Evolutionary conservation across 768 basidiomycete species (phyloP), one percentile per base, ranked within the genome.

Genomic region (Amanita brunnescens): DNA sequence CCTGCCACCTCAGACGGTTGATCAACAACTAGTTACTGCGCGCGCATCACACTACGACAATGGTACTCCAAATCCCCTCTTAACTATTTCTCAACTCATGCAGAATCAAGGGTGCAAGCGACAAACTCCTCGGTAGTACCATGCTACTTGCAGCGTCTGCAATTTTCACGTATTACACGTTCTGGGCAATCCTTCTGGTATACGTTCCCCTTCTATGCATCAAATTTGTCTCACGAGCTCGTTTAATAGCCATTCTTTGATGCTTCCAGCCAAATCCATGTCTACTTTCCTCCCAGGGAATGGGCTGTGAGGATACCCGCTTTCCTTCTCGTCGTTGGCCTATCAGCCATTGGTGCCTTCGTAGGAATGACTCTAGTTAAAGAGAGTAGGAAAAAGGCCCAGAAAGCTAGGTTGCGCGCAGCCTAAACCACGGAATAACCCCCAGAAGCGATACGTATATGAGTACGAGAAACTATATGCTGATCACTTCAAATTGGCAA

Each of bases 231-330:
- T 57, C 52, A 51, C 47, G 48, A 30, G 58, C 38, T 46, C 52
- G 50, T 35, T 50, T 52, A 53, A 35, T 49, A 85, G 83, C 94
- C 94, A 5, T 91, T 96, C 72, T 81, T 96, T 55, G 83, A 89
- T 52, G 55, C 74, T 1, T 75, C 80, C 2, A 91, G 81, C 59
- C 78, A 83, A 16, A 71, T 95, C 26, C 90, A 93, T 55, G 57
- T 61, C 38, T 82, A 79, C 67, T 97, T 98, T 64, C 95, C 91
- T 0, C 63, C 88, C 5, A 75, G 94, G 44, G 91, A 96, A 72
- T 97, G 93, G 91, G 94, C 91, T 8, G 73, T 97, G 45, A 80
- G 87, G 16, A 64, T 97, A 41, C 93, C 94, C 34, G 85, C 88
- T 2, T 78, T 91, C 64, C 70, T 94, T 45, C 78, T 98, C 6